phyloP scores from a whole-genome alignment of 1,139 yeast species.

The Taiozyma sp. region DNA sequence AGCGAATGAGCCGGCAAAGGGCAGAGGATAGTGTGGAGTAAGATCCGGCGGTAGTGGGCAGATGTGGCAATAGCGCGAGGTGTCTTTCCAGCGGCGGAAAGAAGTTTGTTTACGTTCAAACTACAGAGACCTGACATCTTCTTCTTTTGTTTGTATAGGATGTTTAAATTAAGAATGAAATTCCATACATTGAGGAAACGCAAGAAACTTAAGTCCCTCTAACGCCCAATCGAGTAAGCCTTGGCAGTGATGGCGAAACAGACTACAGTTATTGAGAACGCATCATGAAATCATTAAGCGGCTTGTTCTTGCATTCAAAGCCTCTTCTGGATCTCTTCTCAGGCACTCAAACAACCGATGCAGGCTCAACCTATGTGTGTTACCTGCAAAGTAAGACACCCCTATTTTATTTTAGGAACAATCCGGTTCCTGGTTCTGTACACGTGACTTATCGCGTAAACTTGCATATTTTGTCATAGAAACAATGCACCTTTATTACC shows the following conservation, averaged over 20 bases:
- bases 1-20: not conserved
- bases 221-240: not conserved
- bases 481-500: not conserved
- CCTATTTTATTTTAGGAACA: no score
- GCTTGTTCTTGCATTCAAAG: no score
- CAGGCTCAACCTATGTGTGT: no score
- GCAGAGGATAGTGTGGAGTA: not conserved
- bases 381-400: no score
- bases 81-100: not conserved
- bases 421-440: not conserved
- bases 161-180: not conserved
- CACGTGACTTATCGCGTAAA: not conserved
- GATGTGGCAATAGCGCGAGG: not conserved
- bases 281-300: not conserved
- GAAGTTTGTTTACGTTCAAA: not conserved
- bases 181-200: not conserved
- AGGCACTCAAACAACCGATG: no score
- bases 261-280: no score
- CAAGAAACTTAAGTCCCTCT: not conserved
- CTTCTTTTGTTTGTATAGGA: not conserved
- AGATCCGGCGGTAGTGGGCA: not conserved
- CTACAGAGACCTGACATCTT: not conserved
- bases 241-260: no score
- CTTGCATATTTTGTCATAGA: not conserved
- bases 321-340: no score